These are phyloP conservation scores for Urtica urens DNA, from an alignment of 306 rosid species.

Conservation along the genomic window DNA sequence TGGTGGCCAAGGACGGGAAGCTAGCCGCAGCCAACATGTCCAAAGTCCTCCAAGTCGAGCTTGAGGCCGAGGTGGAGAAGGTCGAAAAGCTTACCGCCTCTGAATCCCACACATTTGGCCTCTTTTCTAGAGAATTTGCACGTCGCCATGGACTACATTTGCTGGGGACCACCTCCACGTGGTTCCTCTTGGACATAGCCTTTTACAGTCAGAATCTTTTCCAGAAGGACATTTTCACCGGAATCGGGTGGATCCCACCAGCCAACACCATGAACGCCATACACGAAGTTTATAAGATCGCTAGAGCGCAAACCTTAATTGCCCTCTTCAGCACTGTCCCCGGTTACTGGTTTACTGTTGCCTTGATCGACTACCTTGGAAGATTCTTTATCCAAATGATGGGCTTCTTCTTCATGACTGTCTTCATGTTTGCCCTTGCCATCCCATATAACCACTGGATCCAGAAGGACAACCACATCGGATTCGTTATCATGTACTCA, in stretches of 20 bases:
- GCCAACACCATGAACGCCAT: conserved; percentile 60
- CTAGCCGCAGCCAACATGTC: conserved; percentile 78
- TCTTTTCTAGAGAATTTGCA: conserved; percentile 45
- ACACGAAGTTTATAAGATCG: conserved; percentile 54
- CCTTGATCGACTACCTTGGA: conserved; percentile 51
- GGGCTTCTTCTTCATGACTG: conserved; percentile 7
- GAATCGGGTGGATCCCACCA: conserved; percentile 70
- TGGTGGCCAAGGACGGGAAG: conserved; percentile 57
- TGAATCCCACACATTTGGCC: conserved; percentile 30
- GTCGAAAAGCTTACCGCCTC: background rate
- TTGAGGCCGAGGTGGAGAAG: conserved; percentile 45
- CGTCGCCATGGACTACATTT: conserved; percentile 61
- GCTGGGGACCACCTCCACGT: conserved; percentile 58
- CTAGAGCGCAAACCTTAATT: conserved; percentile 72
- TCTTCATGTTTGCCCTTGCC: conserved; percentile 15
- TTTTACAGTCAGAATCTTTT: conserved; percentile 83
- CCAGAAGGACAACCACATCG: background rate
- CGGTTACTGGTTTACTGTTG: conserved; percentile 84
- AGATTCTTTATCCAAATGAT: conserved; percentile 62
- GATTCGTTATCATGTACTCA: conserved; percentile 1
- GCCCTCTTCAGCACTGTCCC: conserved; percentile 85
- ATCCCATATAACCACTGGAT: conserved; percentile 10
- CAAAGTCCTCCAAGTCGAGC: conserved; percentile 50
- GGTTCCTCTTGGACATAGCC: conserved; percentile 84
- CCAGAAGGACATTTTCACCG: conserved; percentile 74